Evolutionary conservation across 768 basidiomycete species (phyloP).

Genomic region (Rubroboletus satanas): DNA sequence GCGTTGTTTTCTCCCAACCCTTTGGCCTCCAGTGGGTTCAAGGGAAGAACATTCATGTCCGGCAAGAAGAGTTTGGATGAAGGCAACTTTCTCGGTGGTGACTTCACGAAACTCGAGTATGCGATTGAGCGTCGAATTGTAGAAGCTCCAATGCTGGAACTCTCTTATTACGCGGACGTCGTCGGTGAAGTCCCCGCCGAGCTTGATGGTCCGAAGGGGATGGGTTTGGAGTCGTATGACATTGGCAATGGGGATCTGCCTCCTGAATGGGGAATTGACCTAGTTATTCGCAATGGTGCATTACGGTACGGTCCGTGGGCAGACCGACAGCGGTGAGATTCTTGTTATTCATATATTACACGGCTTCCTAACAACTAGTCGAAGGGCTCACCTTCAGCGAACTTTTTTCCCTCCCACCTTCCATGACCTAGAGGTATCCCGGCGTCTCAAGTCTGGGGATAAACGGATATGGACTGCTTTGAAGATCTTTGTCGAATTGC

Average conservation of each 20-base stretch:
- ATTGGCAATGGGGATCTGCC: slow-evolving; percentile 83
- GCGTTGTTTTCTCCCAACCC: slow-evolving; percentile 28
- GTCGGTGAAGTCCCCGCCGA: slow-evolving; percentile 67
- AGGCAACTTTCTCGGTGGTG: slow-evolving; percentile 50
- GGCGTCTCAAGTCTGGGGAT: slow-evolving; percentile 68
- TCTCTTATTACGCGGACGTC: slow-evolving; percentile 84
- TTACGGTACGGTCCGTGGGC: slow-evolving; percentile 95
- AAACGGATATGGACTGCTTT: slow-evolving; percentile 78
- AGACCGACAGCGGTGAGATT: slow-evolving; percentile 77
- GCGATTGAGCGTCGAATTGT: slow-evolving; percentile 82
- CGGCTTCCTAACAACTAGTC: slow-evolving; percentile 1
- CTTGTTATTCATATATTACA: background rate
- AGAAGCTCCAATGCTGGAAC: slow-evolving; percentile 70
- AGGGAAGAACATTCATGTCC: background rate
- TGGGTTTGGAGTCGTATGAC: slow-evolving; percentile 50
- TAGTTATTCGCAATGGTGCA: slow-evolving; percentile 71
- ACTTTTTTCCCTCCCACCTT: slow-evolving; percentile 82
- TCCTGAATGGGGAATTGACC: slow-evolving; percentile 92
- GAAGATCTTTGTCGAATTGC: slow-evolving; percentile 77
- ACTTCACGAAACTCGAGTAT: slow-evolving; percentile 69
- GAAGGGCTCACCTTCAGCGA: slow-evolving; percentile 70
- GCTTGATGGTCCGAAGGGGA: slow-evolving; percentile 25
- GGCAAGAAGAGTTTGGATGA: slow-evolving; percentile 42
- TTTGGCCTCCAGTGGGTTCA: background rate
- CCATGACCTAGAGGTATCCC: slow-evolving; percentile 54